phyloP scores from a whole-genome alignment of 768 basidiomycete species.

The Psilocybe azurescens region DNA sequence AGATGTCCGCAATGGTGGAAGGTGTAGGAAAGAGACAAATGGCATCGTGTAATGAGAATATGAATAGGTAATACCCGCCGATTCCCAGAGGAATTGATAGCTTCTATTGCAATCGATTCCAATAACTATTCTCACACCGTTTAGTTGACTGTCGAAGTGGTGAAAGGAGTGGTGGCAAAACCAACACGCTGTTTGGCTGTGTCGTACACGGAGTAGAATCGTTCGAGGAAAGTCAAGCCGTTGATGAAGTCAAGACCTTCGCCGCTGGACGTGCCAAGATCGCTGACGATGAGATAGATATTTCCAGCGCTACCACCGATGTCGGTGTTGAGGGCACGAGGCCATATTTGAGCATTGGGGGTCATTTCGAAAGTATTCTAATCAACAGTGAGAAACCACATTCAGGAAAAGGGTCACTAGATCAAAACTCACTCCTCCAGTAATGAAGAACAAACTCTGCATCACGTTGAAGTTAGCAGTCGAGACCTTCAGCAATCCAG shows the following conservation, averaged over 20 bases:
- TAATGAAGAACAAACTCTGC: conserved; percentile 60
- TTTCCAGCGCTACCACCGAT: conserved; percentile 55
- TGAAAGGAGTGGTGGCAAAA: conserved; percentile 57
- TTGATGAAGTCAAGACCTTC: conserved; percentile 69
- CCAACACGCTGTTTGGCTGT: conserved; percentile 59
- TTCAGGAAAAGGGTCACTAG: neutral
- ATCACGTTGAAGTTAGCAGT: conserved; percentile 53
- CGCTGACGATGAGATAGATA: conserved; percentile 61
- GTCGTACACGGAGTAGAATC: conserved; percentile 72
- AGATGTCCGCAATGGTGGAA: no score
- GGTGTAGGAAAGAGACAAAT: no score
- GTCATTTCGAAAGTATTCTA: conserved; percentile 59
- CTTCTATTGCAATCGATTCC: neutral
- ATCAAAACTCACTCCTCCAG: conserved; percentile 46
- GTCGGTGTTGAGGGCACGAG: conserved; percentile 55
- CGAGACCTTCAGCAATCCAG: conserved; percentile 62
- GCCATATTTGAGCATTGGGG: conserved; percentile 76
- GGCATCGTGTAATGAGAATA: no score
- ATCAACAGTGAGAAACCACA: neutral
- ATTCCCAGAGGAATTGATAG: no score
- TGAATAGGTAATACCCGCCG: no score
- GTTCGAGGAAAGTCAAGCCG: conserved; percentile 40
- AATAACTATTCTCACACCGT: neutral
- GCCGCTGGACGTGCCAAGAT: conserved; percentile 54
- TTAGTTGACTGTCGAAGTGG: conserved; percentile 43